Conservation (phyloP, 805 yeast species). For the Saccharomycopsis oosterbeekiorum region DNA sequence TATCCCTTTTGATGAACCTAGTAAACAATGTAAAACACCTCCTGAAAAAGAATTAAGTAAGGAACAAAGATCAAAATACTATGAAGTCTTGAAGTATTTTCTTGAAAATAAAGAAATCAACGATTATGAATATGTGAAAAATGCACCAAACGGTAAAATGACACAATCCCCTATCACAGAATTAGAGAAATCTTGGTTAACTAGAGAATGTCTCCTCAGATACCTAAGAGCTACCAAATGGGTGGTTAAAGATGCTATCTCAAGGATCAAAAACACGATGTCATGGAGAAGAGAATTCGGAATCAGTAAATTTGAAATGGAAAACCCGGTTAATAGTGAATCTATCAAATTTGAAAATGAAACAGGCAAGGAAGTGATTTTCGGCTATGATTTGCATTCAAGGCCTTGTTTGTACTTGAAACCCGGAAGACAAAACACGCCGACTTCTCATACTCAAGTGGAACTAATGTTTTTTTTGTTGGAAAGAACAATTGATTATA, state of each 20-base stretch:
- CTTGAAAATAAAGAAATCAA: conserved; percentile 3
- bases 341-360: conserved; percentile 59
- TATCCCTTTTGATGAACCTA: conserved; percentile 49
- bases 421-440: conserved; percentile 94
- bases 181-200: conserved; percentile 57
- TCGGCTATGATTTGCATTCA: conserved; percentile 83
- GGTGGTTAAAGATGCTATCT: conserved; percentile 60
- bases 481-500: conserved; percentile 84
- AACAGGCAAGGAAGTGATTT: conserved; percentile 84
- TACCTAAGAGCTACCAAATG: conserved; percentile 93
- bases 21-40: conserved; percentile 41
- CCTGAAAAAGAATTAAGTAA: conserved; percentile 34
- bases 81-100: conserved; percentile 52
- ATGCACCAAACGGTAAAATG: not conserved
- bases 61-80: conserved; percentile 52
- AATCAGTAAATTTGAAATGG: conserved; percentile 28
- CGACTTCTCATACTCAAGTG: conserved; percentile 83
- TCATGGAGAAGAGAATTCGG: conserved; percentile 77
- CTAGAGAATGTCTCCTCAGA: conserved; percentile 82
- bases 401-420: conserved; percentile 89
- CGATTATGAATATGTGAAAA: not conserved
- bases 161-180: conserved; percentile 11
- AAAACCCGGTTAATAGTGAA: conserved; percentile 45
- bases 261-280: conserved; percentile 65
- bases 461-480: conserved; percentile 89